phyloP scores from a whole-genome alignment of 495 filamentous ascomycete species.

The Daldinia concentrica region DNA sequence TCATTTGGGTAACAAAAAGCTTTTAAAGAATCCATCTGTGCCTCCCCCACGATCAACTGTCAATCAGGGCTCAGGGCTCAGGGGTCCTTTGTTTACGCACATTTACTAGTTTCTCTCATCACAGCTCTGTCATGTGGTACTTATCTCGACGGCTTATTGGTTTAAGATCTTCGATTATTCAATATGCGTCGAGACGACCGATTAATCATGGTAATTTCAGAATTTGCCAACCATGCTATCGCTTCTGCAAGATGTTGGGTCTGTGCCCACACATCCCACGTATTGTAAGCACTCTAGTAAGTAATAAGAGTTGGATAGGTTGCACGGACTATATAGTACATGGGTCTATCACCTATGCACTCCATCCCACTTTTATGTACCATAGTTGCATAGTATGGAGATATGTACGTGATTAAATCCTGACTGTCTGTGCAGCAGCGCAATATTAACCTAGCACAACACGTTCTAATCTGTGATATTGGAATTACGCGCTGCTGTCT shows the following conservation, averaged over 20 bases:
- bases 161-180: slow-evolving; percentile 20
- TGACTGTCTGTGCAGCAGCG: slow-evolving; percentile 27
- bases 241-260: slow-evolving; percentile 24
- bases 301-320: too few relatives aligned
- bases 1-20: slow-evolving; percentile 8
- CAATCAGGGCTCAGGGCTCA: slow-evolving; percentile 16
- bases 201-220: slow-evolving; percentile 40
- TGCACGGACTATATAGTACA: not conserved
- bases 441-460: slow-evolving; percentile 8
- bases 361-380: slow-evolving; percentile 19
- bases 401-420: slow-evolving; percentile 35
- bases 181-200: slow-evolving; percentile 32
- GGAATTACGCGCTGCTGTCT: slow-evolving; percentile 21
- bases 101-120: slow-evolving; percentile 32
- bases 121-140: slow-evolving; percentile 30
- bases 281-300: slow-evolving; percentile 15
- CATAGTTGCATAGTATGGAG: slow-evolving; percentile 3
- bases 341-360: slow-evolving; percentile 13
- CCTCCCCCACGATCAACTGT: slow-evolving; percentile 37
- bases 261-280: slow-evolving; percentile 15
- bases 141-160: slow-evolving; percentile 14
- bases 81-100: slow-evolving; percentile 12
- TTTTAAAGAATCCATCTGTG: slow-evolving; percentile 17
- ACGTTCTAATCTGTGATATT: slow-evolving; percentile 14
- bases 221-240: slow-evolving; percentile 30